Conservation (phyloP, 108 stramenopile genomes). For the Schizochytrium sp. region DNA sequence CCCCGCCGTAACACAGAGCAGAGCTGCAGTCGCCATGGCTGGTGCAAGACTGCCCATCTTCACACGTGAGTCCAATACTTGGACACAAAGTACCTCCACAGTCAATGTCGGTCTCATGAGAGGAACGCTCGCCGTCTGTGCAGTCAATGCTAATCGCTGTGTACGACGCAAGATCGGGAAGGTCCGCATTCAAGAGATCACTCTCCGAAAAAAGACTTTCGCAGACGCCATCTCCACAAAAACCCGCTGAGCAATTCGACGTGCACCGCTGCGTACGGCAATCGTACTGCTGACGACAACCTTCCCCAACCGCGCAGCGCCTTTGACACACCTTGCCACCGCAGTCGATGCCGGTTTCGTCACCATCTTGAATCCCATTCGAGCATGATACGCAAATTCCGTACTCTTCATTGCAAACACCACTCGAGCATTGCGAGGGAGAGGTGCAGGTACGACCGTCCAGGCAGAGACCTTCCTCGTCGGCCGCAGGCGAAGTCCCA, state of each 20-base stretch:
- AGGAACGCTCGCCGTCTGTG: not conserved
- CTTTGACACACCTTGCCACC: not conserved
- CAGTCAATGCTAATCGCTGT: not conserved
- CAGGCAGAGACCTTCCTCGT: not conserved
- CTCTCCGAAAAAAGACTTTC: not conserved
- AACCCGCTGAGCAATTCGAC: not conserved
- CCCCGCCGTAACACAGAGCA: not conserved
- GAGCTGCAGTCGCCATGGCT: not conserved
- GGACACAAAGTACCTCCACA: not conserved
- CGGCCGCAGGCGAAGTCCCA: not conserved
- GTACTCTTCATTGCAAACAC: not conserved
- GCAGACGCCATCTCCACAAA: not conserved
- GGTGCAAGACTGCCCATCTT: not conserved
- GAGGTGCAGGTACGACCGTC: not conserved
- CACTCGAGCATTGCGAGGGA: not conserved
- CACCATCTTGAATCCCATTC: slow-evolving; percentile 4
- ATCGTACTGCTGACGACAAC: not conserved
- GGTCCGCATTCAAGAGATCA: not conserved
- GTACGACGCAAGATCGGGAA: not conserved
- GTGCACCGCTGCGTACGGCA: not conserved
- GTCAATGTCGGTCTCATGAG: not conserved
- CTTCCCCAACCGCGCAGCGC: not conserved
- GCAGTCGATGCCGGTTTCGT: not conserved
- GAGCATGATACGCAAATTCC: not conserved
- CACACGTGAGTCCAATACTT: not conserved